Evolutionary conservation across 202 grass and related monocot species (phyloP), one percentile per base, ranked within the genome.

Genomic region (Zoysia matrella): DNA sequence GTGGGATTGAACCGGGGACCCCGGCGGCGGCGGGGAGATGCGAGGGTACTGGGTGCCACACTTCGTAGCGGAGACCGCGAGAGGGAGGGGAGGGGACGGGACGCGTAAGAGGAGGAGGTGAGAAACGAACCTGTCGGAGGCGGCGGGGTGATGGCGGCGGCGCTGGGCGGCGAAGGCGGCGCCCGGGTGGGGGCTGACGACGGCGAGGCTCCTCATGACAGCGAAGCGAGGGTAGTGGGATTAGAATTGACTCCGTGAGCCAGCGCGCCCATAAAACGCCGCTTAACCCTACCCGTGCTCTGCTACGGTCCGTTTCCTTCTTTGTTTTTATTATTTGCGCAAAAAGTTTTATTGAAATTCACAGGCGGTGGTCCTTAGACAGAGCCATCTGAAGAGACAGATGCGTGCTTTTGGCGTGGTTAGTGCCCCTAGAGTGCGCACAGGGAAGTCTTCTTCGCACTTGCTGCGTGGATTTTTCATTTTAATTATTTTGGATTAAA

Each of bases 201-300:
- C 66, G 66, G 66, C 66, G 66, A 84, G 74, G 56, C 66, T 78
- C 47, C 47, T 52, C 82, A 84, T 84, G 47, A 52, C 67, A 46
- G 67, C 74, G 18, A 77, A 41, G 58, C 9, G 40, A 73, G 65
- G 8, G 53, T 6, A 67, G 62, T 66, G 71, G 71, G 60, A 16
- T 44, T 3, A 12, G 52, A 43, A 22, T 50, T 47, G 72, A 77
- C 0, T 8, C 15, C 42, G 5, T 2, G 0, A 1, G 41, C 15
- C 55, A 18, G 11, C 16, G 6, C 4, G 56, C 57, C 18, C 62
- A n/a, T 63, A 67, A 82, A 83, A 58, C 72, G 64, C 81, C 48
- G 53, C 64, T 75, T 83, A 76, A 83, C 81, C 64, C 81, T 83
- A 83, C 44, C 14, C 0, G 9, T 67, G 74, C 75, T 65, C 39